phyloP scores from a whole-genome alignment of 169 alveolate genomes.

The Cryptosporidium parvum region DNA sequence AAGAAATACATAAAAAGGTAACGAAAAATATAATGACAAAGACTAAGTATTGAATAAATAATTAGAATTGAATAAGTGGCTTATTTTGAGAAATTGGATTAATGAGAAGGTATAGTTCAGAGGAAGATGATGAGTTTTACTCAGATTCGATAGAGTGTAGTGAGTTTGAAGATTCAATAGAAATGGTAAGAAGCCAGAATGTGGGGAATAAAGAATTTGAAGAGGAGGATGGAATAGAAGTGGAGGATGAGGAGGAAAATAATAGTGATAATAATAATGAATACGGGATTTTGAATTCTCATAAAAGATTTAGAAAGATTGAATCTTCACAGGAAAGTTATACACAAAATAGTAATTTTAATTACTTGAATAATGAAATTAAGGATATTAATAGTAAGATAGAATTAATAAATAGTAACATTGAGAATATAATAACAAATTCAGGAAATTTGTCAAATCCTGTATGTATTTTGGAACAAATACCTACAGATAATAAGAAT shows the following conservation, averaged over 20 bases:
- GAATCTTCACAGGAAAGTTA: constrained; percentile 54
- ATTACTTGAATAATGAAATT: constrained; percentile 34
- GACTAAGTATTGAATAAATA: too few relatives aligned
- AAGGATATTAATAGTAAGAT: constrained; percentile 30
- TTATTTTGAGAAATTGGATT: neutral
- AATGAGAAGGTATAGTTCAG: neutral
- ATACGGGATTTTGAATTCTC: neutral
- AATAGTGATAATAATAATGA: neutral
- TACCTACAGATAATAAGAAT: neutral
- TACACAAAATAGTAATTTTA: constrained; percentile 48
- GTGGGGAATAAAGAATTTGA: neutral
- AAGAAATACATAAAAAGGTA: neutral
- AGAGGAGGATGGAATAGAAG: constrained; percentile 2
- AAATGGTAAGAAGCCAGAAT: neutral
- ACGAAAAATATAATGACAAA: neutral
- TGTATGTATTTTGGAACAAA: constrained; percentile 40
- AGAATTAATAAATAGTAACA: constrained; percentile 23
- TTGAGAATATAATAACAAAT: constrained; percentile 21
- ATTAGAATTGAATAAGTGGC: neutral
- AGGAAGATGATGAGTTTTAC: constrained; percentile 2
- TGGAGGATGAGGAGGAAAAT: neutral
- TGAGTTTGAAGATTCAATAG: constrained; percentile 5
- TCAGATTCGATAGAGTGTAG: constrained; percentile 10
- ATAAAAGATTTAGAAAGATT: constrained; percentile 25
- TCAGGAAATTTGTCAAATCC: neutral